A percentile compares a stretch with the other conserved stretches of the same genome.
Conservation (phyloP, 441 rosid genomes). For the Populus hybrid region DNA sequence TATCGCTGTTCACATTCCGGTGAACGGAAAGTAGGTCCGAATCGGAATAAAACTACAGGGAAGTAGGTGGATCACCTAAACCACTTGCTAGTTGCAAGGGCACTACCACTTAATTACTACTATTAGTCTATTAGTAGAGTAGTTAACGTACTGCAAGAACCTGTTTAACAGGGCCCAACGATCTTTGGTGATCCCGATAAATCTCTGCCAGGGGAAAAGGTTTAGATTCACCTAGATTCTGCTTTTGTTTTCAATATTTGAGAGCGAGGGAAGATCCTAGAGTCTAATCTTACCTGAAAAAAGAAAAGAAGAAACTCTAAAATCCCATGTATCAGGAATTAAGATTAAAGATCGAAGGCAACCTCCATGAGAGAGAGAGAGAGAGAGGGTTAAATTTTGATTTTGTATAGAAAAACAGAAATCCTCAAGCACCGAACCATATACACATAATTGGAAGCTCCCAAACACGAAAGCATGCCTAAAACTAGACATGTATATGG, state of each 20-base stretch:
- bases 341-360: background rate
- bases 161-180: constrained; percentile 14
- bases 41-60: background rate
- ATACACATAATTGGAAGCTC: constrained; percentile 26
- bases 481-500: background rate
- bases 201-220: background rate
- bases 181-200: constrained; percentile 18
- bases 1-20: no score
- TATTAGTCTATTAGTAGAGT: no score
- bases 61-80: background rate
- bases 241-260: background rate
- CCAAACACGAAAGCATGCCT: constrained; percentile 10
- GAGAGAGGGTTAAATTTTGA: background rate
- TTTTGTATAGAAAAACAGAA: background rate
- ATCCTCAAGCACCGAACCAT: constrained; percentile 13
- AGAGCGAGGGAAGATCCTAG: background rate
- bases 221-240: background rate
- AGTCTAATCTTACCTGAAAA: background rate
- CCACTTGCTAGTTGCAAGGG: background rate
- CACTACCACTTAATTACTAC: background rate
- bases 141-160: background rate
- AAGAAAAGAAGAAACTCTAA: background rate
- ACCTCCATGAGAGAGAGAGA: background rate
- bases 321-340: background rate
- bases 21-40: no score